These are phyloP conservation scores for Scutellaria barbata DNA, from an alignment of 257 asterid genomes.

Conservation along the genomic window DNA sequence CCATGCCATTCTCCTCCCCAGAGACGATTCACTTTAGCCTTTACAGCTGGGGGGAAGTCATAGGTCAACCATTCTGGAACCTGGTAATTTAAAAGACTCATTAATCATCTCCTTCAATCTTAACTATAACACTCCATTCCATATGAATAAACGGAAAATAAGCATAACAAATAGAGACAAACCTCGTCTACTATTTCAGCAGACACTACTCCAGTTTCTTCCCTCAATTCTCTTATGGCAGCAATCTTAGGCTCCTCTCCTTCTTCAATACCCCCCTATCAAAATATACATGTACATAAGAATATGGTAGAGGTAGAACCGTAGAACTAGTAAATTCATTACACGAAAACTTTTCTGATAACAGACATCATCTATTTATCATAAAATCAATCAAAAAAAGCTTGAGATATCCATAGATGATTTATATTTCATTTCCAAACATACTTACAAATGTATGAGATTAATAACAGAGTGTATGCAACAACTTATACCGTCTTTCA, in stretches of 20 bases:
- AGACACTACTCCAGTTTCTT: conserved; percentile 93
- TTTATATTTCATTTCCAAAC: not conserved
- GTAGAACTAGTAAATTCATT: not conserved
- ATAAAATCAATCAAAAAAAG: not conserved
- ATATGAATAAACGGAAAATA: not conserved
- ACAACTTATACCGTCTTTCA: not conserved
- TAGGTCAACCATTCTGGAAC: conserved; percentile 91
- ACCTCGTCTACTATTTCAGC: conserved; percentile 93
- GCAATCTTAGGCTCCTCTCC: conserved; percentile 96
- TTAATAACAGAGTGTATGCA: not conserved
- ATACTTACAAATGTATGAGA: not conserved
- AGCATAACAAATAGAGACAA: conserved; percentile 26
- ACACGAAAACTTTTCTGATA: not conserved
- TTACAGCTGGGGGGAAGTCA: conserved; percentile 95
- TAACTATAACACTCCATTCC: no score
- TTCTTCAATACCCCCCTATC: conserved; percentile 93
- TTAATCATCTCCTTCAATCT: not conserved
- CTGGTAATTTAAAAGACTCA: conserved; percentile 48
- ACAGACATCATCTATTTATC: not conserved
- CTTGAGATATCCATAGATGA: conserved; percentile 13
- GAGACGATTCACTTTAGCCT: conserved; percentile 93
- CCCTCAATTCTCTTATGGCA: conserved; percentile 85
- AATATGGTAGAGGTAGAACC: no score
- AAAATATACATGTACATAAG: no score
- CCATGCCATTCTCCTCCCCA: conserved; percentile 99